Evolutionary conservation across 2,329 filamentous ascomycete species (phyloP).

Genomic region (Fusarium torreyae): DNA sequence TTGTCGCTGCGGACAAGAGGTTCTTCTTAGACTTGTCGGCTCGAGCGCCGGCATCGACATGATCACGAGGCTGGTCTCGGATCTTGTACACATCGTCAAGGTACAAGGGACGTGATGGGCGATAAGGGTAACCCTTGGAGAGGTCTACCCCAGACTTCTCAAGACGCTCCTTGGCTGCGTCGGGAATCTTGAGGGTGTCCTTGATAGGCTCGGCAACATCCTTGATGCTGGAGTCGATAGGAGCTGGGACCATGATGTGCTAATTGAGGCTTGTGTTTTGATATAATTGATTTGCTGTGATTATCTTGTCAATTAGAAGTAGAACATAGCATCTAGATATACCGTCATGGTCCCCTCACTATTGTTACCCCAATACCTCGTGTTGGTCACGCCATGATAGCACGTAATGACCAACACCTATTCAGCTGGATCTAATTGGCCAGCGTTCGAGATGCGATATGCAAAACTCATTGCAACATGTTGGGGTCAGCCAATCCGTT

Average conservation of each 20-base stretch:
- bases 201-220: conserved; percentile 75
- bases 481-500: not conserved
- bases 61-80: conserved; percentile 67
- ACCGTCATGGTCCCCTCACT: not conserved
- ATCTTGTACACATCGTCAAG: conserved; percentile 79
- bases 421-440: conserved; percentile 8
- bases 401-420: conserved; percentile 11
- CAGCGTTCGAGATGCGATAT: conserved; percentile 11
- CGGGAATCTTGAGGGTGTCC: conserved; percentile 75
- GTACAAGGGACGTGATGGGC: conserved; percentile 76
- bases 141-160: conserved; percentile 79
- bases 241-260: conserved; percentile 64
- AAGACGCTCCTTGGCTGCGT: conserved; percentile 69
- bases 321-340: conserved; percentile 7
- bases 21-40: conserved; percentile 76
- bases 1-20: conserved; percentile 72
- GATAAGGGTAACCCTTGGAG: conserved; percentile 79
- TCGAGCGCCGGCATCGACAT: conserved; percentile 73
- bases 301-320: rapidly evolving
- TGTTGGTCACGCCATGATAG: conserved; percentile 30
- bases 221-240: conserved; percentile 73
- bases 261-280: rapidly evolving
- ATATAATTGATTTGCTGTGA: not conserved
- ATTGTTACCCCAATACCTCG: not conserved
- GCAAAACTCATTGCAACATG: conserved; percentile 35